A percentile compares a stretch with the other conserved stretches of the same genome.
phyloP scores from a whole-genome alignment of 257 asterid species.

The Prunella vulgaris region DNA sequence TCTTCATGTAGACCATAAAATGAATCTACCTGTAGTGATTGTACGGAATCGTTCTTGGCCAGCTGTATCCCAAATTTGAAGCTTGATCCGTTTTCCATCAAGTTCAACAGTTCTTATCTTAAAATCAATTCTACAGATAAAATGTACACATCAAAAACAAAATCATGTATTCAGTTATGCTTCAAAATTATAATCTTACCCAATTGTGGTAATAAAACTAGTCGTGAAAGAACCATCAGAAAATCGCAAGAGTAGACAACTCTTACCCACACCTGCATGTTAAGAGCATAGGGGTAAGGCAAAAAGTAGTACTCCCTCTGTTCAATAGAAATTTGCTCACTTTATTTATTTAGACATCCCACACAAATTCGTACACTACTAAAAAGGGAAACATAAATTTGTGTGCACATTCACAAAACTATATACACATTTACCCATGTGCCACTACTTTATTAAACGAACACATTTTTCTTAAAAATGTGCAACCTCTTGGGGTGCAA shows the following conservation, averaged over 20 bases:
- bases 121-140: slow-evolving; percentile 36
- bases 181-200: slow-evolving; percentile 15
- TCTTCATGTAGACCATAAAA: not conserved
- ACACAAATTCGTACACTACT: too few species aligned
- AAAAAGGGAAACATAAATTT: too few species aligned
- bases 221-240: slow-evolving; percentile 85
- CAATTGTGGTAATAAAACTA: slow-evolving; percentile 65
- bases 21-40: slow-evolving; percentile 41
- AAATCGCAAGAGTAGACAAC: slow-evolving; percentile 85
- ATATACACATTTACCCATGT: too few species aligned
- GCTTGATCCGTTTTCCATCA: slow-evolving; percentile 47
- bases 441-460: too few species aligned
- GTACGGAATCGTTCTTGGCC: slow-evolving; percentile 53
- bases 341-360: too few species aligned
- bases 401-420: too few species aligned
- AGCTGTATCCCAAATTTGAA: slow-evolving; percentile 52
- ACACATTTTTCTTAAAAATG: too few species aligned
- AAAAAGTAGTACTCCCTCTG: too few species aligned
- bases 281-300: not conserved
- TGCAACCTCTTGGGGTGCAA: too few species aligned
- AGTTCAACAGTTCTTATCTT: slow-evolving; percentile 52
- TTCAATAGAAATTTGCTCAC: too few species aligned
- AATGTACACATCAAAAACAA: not conserved
- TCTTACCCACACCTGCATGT: slow-evolving; percentile 68
- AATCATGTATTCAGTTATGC: not conserved